Evolutionary conservation across 345 rosid species (phyloP).

Genomic region (Pistacia integerrima): DNA sequence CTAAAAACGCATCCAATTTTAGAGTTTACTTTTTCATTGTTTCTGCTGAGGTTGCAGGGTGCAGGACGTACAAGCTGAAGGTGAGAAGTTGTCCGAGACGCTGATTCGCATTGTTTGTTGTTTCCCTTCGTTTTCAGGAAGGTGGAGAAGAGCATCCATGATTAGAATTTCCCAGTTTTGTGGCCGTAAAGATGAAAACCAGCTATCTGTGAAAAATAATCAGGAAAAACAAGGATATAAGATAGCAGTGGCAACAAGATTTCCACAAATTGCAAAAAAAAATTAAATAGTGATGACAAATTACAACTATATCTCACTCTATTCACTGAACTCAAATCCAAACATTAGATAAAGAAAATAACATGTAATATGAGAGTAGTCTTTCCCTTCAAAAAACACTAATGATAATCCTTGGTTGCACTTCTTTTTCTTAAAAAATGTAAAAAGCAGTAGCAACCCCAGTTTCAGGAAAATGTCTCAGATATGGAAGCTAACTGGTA

Average conservation of each 20-base stretch:
- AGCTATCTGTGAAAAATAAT: constrained; percentile 36
- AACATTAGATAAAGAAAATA: neutral
- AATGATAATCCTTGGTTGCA: neutral
- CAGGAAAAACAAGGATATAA: neutral
- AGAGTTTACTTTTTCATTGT: constrained; percentile 16
- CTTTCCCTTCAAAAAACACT: neutral
- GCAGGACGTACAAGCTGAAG: constrained; percentile 41
- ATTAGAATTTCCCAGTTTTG: constrained; percentile 84
- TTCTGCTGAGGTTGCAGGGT: constrained; percentile 28
- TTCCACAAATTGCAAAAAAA: neutral
- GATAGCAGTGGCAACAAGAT: neutral
- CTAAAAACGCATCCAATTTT: neutral
- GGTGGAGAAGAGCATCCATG: constrained; percentile 84
- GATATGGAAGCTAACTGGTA: no score
- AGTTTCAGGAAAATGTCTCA: neutral
- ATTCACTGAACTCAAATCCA: neutral
- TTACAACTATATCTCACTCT: neutral
- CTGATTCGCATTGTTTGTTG: constrained; percentile 61
- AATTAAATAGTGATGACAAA: neutral
- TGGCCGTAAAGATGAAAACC: constrained; percentile 57
- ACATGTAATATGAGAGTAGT: neutral
- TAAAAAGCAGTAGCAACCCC: neutral
- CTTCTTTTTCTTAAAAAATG: neutral
- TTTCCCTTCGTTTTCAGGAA: constrained; percentile 75
- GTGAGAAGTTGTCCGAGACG: constrained; percentile 38